Base-by-base conservation (phyloP, 164 flowering plant genomes). In the Aristolochia fimbriata region DNA sequence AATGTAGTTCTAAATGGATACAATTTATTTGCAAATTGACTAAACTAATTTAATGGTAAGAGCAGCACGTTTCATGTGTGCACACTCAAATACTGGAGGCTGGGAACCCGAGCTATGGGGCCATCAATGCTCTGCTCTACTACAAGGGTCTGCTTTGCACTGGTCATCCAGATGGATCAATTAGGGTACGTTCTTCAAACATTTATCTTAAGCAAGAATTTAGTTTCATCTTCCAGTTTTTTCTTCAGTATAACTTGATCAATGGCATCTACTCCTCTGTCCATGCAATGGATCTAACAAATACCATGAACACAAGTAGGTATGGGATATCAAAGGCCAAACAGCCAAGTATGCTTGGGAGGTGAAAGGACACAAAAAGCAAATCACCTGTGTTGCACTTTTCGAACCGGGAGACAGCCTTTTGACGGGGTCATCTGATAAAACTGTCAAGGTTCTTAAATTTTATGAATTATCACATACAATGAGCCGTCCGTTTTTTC, bases 121-220 rank as follows among this genome's bases (percentile, higher is more conserved):
- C 96, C 47, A 87, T 78, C 58, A 78, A 65, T 62, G 79, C 92
- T 33, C 96, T 88, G 46, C 79, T 81, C 62, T 85, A 71, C 79
- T 86, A 80, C 83, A 88, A 71, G 64, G 96, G 96, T 67, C 73
- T 77, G 55, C 83, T 88, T 64, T 78, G 31, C 71, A 80, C 90
- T 70, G 96, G 96, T 63, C 70, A 82, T 68, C 72, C 84, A 17
- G 82, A 88, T 77, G 96, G 92, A 20, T 82, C 96, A 58, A 80
- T 88, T n/a, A 88, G 86, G 90, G 96, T 85, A 68, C 13, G 11
- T 52, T 37, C 43, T 3, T 37, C 43, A 6, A 37, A 37, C 43
- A 0, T 37, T 37, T 37, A 10, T 37, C 43, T 10, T 0, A 37
- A 37, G 43, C 43, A 6, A 37, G 43, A 37, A 7, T 10, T 37